phyloP scores from a whole-genome alignment of 345 rosid genomes.

The Hypericum androsaemum region DNA sequence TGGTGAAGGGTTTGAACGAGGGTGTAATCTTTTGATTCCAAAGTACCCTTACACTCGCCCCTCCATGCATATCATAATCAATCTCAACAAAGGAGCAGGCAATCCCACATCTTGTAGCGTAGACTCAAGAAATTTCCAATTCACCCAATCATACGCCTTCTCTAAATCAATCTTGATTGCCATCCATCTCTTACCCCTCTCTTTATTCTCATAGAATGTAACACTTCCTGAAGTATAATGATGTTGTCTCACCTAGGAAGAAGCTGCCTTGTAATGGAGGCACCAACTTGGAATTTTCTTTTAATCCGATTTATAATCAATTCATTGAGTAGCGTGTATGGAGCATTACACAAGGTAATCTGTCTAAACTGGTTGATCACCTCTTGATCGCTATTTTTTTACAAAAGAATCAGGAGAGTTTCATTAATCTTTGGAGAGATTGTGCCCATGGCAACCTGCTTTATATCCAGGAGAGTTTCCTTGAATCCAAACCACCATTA shows the following conservation, averaged over 20 bases:
- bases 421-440: too few relatives aligned
- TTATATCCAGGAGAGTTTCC: too few relatives aligned
- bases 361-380: neutral
- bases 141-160: too few relatives aligned
- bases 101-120: neutral
- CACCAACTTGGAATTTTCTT: neutral
- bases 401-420: too few relatives aligned
- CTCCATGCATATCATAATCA: neutral
- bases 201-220: neutral
- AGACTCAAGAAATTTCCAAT: too few relatives aligned
- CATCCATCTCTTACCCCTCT: too few relatives aligned
- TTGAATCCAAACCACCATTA: too few relatives aligned
- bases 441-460: too few relatives aligned
- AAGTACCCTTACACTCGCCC: neutral
- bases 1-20: too few relatives aligned
- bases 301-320: neutral
- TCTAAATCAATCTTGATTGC: too few relatives aligned
- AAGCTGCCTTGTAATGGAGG: neutral
- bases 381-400: too few relatives aligned
- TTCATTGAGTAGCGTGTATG: neutral
- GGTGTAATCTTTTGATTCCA: neutral
- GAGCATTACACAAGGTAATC: neutral
- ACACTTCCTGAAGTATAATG: neutral
- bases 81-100: neutral
- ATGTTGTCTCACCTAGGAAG: neutral